Conservation (phyloP, 2,329 filamentous ascomycete genomes). For the Diplocarpon rosae region DNA sequence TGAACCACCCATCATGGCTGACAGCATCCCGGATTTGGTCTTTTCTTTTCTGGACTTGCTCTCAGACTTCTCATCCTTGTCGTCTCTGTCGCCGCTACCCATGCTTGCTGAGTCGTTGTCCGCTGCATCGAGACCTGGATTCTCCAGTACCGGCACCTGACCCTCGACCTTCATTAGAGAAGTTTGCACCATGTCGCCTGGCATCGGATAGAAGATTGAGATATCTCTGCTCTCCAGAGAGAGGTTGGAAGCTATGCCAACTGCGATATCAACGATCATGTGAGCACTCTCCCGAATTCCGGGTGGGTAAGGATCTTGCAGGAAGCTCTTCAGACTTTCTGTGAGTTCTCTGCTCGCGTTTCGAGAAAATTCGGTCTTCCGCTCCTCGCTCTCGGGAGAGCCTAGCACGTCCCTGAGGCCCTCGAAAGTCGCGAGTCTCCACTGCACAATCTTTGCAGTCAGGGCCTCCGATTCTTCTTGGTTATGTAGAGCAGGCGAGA, state of each 20-base stretch:
- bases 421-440: constrained; percentile 88
- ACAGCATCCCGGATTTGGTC: constrained; percentile 29
- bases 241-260: constrained; percentile 75
- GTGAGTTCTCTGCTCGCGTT: constrained; percentile 59
- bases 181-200: constrained; percentile 58
- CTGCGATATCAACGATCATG: constrained; percentile 86
- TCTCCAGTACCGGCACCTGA: constrained; percentile 50
- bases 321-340: constrained; percentile 58
- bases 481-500: constrained; percentile 61
- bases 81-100: constrained; percentile 25
- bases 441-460: constrained; percentile 77
- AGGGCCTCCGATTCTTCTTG: constrained; percentile 85
- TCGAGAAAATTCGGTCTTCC: constrained; percentile 58
- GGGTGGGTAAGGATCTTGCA: constrained; percentile 64
- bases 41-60: constrained; percentile 25
- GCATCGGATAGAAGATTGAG: constrained; percentile 72
- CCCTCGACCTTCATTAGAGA: constrained; percentile 77
- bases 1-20: constrained; percentile 24
- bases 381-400: constrained; percentile 51
- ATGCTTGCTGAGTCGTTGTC: constrained; percentile 24
- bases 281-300: constrained; percentile 80
- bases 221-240: constrained; percentile 89
- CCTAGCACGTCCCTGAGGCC: constrained; percentile 66
- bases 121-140: constrained; percentile 20
- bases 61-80: constrained; percentile 20